Conservation (phyloP, 306 rosid genomes). For the Casuarina equisetifolia region DNA sequence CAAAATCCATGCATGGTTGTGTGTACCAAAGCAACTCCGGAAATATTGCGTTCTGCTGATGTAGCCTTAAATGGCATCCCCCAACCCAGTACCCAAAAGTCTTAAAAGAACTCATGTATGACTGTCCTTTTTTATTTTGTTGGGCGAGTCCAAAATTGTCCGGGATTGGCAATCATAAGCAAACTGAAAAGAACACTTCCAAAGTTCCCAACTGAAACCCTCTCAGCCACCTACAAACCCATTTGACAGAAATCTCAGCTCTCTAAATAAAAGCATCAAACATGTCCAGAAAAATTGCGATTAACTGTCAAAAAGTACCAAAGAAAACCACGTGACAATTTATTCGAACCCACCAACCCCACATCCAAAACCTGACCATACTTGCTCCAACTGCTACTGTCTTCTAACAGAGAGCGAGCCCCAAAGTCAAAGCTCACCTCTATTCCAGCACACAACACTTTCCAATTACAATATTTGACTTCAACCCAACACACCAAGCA, state of each 20-base stretch:
- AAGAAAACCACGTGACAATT: background rate
- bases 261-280: background rate
- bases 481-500: background rate
- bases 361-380: conserved; percentile 10
- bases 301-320: conserved; percentile 1
- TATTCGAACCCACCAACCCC: background rate
- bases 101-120: background rate
- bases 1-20: background rate
- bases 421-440: conserved; percentile 23
- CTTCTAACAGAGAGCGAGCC: background rate
- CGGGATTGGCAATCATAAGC: background rate
- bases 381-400: conserved; percentile 10
- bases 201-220: background rate
- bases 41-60: background rate
- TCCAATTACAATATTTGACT: conserved; percentile 14
- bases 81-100: background rate
- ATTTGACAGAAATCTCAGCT: conserved; percentile 15
- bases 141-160: background rate
- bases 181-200: background rate
- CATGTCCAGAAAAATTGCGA: background rate
- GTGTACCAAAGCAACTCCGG: background rate
- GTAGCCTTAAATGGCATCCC: conserved; percentile 7
- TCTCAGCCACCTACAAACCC: conserved; percentile 9
- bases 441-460: background rate
- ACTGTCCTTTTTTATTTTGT: background rate